phyloP scores from a whole-genome alignment of 2,329 filamentous ascomycete genomes.

The Chrysoporthe austroafricana region DNA sequence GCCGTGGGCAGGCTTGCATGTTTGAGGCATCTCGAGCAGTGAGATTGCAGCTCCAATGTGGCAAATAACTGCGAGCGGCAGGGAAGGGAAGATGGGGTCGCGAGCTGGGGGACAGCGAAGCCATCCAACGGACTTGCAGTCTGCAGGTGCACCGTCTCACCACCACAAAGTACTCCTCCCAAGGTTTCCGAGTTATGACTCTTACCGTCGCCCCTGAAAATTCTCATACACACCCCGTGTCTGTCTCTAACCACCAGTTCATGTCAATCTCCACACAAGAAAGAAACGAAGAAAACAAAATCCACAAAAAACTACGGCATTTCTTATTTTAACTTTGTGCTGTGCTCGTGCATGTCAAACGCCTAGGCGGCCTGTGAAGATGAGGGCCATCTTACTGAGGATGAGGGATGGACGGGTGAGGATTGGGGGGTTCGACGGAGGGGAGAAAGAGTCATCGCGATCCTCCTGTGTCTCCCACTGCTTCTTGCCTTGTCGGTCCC shows the following conservation, averaged over 20 bases:
- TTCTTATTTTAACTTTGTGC: not conserved
- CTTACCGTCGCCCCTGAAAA: constrained; percentile 13
- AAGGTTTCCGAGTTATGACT: constrained; percentile 5
- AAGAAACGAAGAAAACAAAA: not conserved
- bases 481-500: not conserved
- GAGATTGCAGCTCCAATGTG: not conserved
- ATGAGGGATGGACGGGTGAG: not conserved
- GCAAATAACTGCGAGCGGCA: not conserved
- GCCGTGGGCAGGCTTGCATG: not conserved
- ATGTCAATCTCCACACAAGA: not conserved
- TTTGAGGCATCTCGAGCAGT: not conserved
- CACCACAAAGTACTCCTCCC: not conserved
- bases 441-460: constrained; percentile 9
- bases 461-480: not conserved
- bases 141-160: constrained; percentile 4
- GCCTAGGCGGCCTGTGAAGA: not conserved
- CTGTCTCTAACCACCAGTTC: not conserved
- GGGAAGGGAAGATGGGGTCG: not conserved
- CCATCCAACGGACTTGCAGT: not conserved
- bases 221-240: constrained; percentile 8
- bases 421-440: not conserved
- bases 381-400: constrained; percentile 3
- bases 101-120: not conserved
- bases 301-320: not conserved
- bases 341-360: constrained; percentile 4